phyloP scores from a whole-genome alignment of 768 basidiomycete genomes.

The Jaapia argillacea region DNA sequence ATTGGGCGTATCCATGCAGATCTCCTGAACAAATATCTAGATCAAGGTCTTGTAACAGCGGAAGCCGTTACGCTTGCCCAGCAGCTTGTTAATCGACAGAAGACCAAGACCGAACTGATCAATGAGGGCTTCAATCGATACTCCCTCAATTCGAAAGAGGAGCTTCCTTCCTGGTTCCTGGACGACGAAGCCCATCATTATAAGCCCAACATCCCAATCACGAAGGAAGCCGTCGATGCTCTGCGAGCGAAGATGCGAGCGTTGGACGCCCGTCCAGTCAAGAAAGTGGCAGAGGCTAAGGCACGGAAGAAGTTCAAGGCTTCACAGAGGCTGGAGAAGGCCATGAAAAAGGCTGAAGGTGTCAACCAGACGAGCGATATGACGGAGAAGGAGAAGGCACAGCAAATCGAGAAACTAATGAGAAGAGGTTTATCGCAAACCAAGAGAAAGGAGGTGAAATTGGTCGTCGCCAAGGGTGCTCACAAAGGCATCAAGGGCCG shows the following conservation, averaged over 20 bases:
- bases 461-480: constrained; percentile 87
- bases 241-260: constrained; percentile 87
- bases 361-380: constrained; percentile 82
- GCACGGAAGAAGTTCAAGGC: constrained; percentile 93
- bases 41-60: constrained; percentile 72
- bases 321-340: constrained; percentile 75
- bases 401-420: constrained; percentile 89
- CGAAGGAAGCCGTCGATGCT: constrained; percentile 85
- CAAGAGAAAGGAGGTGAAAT: constrained; percentile 66
- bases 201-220: constrained; percentile 92
- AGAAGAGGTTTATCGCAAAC: constrained; percentile 62
- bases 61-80: constrained; percentile 92
- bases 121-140: constrained; percentile 95
- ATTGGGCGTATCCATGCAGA: neutral
- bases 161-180: constrained; percentile 90
- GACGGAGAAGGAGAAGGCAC: constrained; percentile 91
- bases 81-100: constrained; percentile 82
- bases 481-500: constrained; percentile 87
- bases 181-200: constrained; percentile 93
- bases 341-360: constrained; percentile 93
- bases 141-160: constrained; percentile 87
- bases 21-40: constrained; percentile 27
- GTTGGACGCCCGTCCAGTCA: constrained; percentile 94
- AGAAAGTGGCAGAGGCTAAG: constrained; percentile 98
- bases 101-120: constrained; percentile 78